Base-by-base conservation (phyloP, 352 stramenopile genomes). In the Globisporangium apiculatum region DNA sequence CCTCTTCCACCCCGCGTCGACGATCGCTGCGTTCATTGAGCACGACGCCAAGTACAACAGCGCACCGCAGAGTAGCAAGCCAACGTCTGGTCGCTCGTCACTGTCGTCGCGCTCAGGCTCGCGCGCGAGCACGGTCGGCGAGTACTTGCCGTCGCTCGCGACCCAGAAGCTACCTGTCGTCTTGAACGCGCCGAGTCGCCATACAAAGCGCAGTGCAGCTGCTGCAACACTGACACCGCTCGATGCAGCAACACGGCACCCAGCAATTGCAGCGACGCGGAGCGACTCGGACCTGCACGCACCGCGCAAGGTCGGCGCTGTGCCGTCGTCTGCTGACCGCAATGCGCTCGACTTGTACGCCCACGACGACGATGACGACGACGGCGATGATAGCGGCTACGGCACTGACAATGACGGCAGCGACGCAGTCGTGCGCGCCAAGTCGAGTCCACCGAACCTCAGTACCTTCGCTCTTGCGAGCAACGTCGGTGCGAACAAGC, bases 21-120 rank as follows among this genome's bases (percentile, higher is more conserved):
- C 74, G 15, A 84, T 93, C 18, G 76, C 87, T 45, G 83, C 83
- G 10, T 93, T 93, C 52, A 73, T 80, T 8, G 81, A 90, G 58
- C 77, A 91, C 57, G 80, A 91, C 56, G 73, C 73, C n/a, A 86
- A 86, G 60, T 91, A 86, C 58, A 62, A 51, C 17, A 36, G 1
- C 46, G 31, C 51, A 6, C 53, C 48, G 36, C 42, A 45, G 11
- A 49, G 36, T n/a, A 66, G 37, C 49, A 58, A 54, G 7, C 58
- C 53, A 0, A 47, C 51, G n/a, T 69, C 63, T 14, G 51, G 63
- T 14, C 47, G 58, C 1, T 66, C 63, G 11, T 62, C 63, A 3
- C 48, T 62, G 18, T 64, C 60, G 4, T 67, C 54, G 36, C 53
- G 59, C 8, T 65, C 58, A 1, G 60, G 54, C 11, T 65, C 60